Percentiles rank a stretch among this genome's conserved stretches.
Evolutionary conservation across 2,329 filamentous ascomycete genomes (phyloP).

Genomic region (Colletotrichum sublineola): DNA sequence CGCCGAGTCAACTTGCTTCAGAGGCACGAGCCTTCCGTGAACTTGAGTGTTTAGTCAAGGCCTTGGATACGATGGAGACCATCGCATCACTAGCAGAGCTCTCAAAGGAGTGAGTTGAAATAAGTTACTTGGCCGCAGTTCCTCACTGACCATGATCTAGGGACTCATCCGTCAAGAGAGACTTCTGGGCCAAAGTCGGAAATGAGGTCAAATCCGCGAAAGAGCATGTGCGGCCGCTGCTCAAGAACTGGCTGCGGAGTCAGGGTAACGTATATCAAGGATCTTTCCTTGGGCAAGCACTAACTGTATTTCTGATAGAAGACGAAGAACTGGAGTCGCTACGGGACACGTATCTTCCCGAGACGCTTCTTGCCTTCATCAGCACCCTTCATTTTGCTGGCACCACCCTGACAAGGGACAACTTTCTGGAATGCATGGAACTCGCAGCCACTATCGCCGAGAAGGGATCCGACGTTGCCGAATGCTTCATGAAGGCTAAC

Average conservation of each 20-base stretch:
- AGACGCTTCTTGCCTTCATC: constrained; percentile 87
- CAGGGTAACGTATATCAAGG: constrained; percentile 62
- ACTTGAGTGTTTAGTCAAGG: constrained; percentile 75
- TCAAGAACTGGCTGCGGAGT: constrained; percentile 73
- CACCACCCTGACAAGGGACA: constrained; percentile 78
- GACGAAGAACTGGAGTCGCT: constrained; percentile 71
- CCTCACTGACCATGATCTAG: constrained; percentile 50
- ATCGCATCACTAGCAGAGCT: constrained; percentile 70
- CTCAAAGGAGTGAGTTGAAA: constrained; percentile 62
- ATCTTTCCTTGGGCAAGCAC: neutral
- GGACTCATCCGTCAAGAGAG: constrained; percentile 54
- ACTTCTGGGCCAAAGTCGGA: constrained; percentile 68
- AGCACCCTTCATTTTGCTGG: constrained; percentile 85
- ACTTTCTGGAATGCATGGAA: constrained; percentile 88
- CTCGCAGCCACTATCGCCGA: constrained; percentile 82
- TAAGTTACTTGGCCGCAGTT: neutral
- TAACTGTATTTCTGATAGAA: constrained; percentile 18
- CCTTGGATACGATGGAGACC: constrained; percentile 77
- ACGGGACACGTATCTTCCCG: constrained; percentile 84
- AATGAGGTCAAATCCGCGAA: constrained; percentile 67
- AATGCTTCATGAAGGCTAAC: constrained; percentile 72
- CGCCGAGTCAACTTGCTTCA: constrained; percentile 59
- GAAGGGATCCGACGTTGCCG: constrained; percentile 74
- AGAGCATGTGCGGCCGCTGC: constrained; percentile 70
- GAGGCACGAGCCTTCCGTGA: constrained; percentile 76